These are phyloP conservation scores for Pancytospora philotis DNA, from an alignment of 371 early-diverging fungal genomes.

Conservation along the genomic window DNA sequence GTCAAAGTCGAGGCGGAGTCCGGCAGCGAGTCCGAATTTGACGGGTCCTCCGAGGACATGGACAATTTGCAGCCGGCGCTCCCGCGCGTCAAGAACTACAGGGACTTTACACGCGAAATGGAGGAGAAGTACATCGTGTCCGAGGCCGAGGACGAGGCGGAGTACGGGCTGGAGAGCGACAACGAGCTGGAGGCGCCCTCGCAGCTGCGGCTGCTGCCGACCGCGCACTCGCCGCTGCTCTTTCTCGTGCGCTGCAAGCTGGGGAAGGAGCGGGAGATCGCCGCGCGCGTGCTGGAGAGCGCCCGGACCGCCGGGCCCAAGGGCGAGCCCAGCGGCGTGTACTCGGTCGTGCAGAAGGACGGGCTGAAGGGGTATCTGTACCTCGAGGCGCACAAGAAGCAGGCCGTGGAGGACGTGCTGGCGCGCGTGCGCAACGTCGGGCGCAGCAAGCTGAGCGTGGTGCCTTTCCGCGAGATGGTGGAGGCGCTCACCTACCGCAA, in stretches of 20 bases:
- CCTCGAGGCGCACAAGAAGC: conserved; percentile 74
- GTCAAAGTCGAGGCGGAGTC: conserved; percentile 55
- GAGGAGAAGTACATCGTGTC: conserved; percentile 45
- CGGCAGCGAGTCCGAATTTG: conserved; percentile 20
- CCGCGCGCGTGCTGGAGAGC: conserved; percentile 34
- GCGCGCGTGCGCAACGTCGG: conserved; percentile 67
- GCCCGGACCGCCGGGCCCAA: background rate
- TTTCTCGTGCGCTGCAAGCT: conserved; percentile 54
- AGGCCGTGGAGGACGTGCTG: conserved; percentile 70
- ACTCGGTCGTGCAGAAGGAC: conserved; percentile 69
- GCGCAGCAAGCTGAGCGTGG: conserved; percentile 67
- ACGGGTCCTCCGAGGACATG: conserved; percentile 27
- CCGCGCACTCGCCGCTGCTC: conserved; percentile 46
- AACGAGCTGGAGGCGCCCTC: conserved; percentile 3
- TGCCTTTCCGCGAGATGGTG: conserved; percentile 85
- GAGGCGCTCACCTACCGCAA: conserved; percentile 70
- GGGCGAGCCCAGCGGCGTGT: background rate
- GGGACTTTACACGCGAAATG: conserved; percentile 43
- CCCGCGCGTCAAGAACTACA: conserved; percentile 22
- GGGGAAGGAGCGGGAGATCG: conserved; percentile 51
- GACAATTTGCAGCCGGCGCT: conserved; percentile 27
- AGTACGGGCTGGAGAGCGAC: conserved; percentile 31
- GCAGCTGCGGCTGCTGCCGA: conserved; percentile 54
- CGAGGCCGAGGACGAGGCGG: conserved; percentile 27
- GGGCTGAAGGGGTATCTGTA: conserved; percentile 83